A percentile compares a stretch with the other conserved stretches of the same genome.
Conservation (phyloP, 2,329 filamentous ascomycete genomes). For the Ophiostoma montium region DNA sequence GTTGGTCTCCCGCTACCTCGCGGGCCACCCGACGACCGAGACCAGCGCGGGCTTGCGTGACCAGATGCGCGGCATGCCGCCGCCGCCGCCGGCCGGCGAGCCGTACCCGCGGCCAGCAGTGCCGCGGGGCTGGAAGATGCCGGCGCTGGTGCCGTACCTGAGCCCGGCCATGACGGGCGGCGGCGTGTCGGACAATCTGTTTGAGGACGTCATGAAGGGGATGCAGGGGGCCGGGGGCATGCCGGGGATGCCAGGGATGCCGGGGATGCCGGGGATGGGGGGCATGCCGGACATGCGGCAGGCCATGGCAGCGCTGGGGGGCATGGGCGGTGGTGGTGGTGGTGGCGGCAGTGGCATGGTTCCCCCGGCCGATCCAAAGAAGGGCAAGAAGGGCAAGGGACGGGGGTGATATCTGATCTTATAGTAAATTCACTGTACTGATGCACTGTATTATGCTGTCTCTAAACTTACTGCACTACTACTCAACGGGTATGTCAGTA, state of each 20-base stretch:
- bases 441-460: no score
- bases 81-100: constrained; percentile 47
- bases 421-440: no score
- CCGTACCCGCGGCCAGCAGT: constrained; percentile 58
- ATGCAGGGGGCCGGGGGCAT: constrained; percentile 42
- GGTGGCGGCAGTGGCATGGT: constrained; percentile 6
- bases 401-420: no score
- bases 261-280: background rate
- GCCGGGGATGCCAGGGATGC: constrained; percentile 1
- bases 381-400: constrained; percentile 17
- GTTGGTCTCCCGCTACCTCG: constrained; percentile 63
- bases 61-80: constrained; percentile 57
- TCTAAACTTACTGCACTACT: no score
- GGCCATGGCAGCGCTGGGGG: background rate
- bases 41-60: constrained; percentile 53
- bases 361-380: constrained; percentile 3
- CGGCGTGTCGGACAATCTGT: constrained; percentile 83
- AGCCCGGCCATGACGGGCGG: constrained; percentile 84
- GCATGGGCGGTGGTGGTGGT: constrained; percentile 13
- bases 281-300: background rate
- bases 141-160: constrained; percentile 68
- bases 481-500: no score
- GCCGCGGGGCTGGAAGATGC: constrained; percentile 85
- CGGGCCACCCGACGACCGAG: constrained; percentile 63
- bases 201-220: constrained; percentile 94